Evolutionary conservation across 2,329 filamentous ascomycete species (phyloP), one percentile per base, ranked within the genome.

Genomic region (Herpotrichia juniperi): DNA sequence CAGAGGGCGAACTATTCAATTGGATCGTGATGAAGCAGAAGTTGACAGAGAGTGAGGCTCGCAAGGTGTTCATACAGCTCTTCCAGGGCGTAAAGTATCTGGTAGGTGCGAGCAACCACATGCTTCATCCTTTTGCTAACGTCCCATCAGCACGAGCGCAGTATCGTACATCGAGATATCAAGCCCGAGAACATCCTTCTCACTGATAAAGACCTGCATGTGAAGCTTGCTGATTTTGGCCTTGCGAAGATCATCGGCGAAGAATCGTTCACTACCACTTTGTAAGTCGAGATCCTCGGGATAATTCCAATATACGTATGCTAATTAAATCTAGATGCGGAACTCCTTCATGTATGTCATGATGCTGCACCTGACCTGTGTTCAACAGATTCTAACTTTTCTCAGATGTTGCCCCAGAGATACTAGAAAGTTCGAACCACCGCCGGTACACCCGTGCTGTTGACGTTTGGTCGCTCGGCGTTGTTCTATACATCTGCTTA

Each of bases 171-270:
- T 73, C 89, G 94, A 51, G 94, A 99, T 65, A 97, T 99, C 76
- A 97, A 97, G 74, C 93, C 93, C 0, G 93, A 97, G 71, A 97
- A 97, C 66, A 97, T 99, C 28, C 78, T 99, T 8, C 79, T 99
- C 30, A 86, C 89, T 4, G 91, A 97, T 74, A 91, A 91, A 66
- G 83, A 94, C 28, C 78, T 97, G 24, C 87, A 87, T 53, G 88
- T 96, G 58, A 99, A 99, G 76, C 78, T 99, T 55, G 94, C 93
- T 17, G 94, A 99, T 74, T 99, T 99, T 74, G 94, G 94, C 40
- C 82, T 99, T 31, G 93, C 94, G 35, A 99, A 99, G 77, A 97
- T 99, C 60, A 96, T 99, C 60, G 96, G 96, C 57, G 94, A 99
- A 72, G 92, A 97, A 70, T 97, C 93, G 0, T 99, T 99, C 71